These are phyloP conservation scores for Eucalyptus lansdowneana DNA, from an alignment of 345 rosid genomes.

Conservation along the genomic window DNA sequence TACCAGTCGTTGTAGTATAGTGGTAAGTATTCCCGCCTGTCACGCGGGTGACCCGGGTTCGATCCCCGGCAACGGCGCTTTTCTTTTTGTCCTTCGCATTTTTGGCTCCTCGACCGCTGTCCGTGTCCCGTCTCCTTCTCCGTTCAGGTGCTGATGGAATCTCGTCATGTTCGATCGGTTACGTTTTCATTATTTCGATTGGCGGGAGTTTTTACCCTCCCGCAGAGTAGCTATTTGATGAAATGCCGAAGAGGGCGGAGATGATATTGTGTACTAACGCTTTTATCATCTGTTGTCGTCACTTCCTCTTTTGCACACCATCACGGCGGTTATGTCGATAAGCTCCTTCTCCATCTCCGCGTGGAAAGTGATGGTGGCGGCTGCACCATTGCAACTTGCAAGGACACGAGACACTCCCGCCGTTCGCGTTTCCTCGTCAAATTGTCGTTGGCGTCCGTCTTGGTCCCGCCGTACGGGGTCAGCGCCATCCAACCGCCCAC, in stretches of 20 bases:
- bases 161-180: neutral
- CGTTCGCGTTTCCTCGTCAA: neutral
- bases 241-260: neutral
- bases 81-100: neutral
- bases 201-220: neutral
- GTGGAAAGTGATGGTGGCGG: neutral
- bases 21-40: slow-evolving; percentile 96
- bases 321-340: neutral
- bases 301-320: neutral
- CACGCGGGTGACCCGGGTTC: slow-evolving; percentile 98
- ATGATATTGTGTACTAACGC: neutral
- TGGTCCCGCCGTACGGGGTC: neutral
- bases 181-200: too few relatives aligned
- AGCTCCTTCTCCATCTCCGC: neutral
- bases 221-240: neutral
- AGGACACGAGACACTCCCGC: neutral
- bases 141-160: neutral
- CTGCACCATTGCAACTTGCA: neutral
- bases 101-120: neutral
- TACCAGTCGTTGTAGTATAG: slow-evolving; percentile 71
- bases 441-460: neutral
- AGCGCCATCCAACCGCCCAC: neutral
- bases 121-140: neutral
- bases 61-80: slow-evolving; percentile 86
- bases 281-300: neutral